Evolutionary conservation across 169 alveolate genomes (phyloP), one percentile per base, ranked within the genome.

Genomic region (Plasmodium falciparum): DNA sequence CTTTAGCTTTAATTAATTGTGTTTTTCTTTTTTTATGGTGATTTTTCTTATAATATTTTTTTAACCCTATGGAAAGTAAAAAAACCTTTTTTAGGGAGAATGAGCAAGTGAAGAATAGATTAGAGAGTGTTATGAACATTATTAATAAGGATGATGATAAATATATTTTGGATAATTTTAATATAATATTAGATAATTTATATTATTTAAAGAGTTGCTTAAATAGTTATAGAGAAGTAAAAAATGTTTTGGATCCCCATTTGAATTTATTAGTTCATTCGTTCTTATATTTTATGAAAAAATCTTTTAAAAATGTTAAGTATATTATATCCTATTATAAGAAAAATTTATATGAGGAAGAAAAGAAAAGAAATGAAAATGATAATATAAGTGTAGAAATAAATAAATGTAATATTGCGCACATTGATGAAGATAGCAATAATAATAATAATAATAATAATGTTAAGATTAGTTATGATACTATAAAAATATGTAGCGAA

Each of bases 191-290:
- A 56, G 90, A 67, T 33, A 67, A 78, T 66, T 66, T 78, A 12
- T 47, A 13, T 24, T 78, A 78, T 67, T 78, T 78, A 50, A 66
- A 52, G n/a, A 78, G 65, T 69, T 78, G 90, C 62, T 47, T 78
- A 71, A 78, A 78, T 67, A 78, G 90, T 58, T 78, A 78, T 66
- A 78, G 90, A 71, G 90, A 78, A 54, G 80, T 39, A 45, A 78
- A 78, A 29, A 78, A 73, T 29, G 76, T 78, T 22, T 26, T 78
- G 56, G 90, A 78, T 54, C 43, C 61, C 0, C 90, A 78, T 71
- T 49, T 78, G 49, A 26, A 26, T 65, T 61, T 67, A 24, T 61
- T 78, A 49, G 72, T 78, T 9, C 73, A 78, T 45, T 59, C 80
- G 12, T 78, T 78, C 54, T 59, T 78, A 52, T 17, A 50, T 26